These are phyloP conservation scores for Phaffia rhodozyma DNA, from an alignment of 1,284 basidiomycete genomes.

Conservation along the genomic window DNA sequence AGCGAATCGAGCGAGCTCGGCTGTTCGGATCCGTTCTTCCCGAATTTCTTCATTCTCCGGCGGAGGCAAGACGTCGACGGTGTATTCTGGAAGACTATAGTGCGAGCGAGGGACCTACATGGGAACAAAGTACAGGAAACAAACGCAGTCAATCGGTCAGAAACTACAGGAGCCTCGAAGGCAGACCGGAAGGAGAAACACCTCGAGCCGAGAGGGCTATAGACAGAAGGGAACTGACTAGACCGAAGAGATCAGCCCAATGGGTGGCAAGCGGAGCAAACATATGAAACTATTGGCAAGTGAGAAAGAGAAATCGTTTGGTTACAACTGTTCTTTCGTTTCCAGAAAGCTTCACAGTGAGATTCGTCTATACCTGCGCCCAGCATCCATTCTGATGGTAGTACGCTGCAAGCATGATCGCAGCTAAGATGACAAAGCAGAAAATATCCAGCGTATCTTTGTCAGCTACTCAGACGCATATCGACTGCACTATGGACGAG, in stretches of 20 bases:
- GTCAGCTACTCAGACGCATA: no score
- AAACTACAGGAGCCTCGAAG: no score
- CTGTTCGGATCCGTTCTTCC: conserved; percentile 10
- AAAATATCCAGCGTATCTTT: not conserved
- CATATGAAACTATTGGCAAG: conserved; percentile 8
- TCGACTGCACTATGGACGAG: no score
- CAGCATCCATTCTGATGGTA: conserved; percentile 2
- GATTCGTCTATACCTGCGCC: not conserved
- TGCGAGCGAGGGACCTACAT: not conserved
- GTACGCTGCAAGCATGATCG: not conserved
- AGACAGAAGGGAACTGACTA: not conserved
- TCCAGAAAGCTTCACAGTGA: no score
- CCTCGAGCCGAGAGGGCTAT: no score
- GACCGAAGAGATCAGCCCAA: conserved; percentile 10
- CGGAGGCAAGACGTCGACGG: not conserved
- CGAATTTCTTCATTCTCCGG: not conserved
- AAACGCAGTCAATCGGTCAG: no score
- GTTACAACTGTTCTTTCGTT: not conserved
- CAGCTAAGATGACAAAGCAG: not conserved
- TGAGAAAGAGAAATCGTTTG: not conserved
- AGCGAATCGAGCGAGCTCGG: conserved; percentile 9
- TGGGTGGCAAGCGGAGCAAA: conserved; percentile 6
- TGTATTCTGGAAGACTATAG: conserved; percentile 7
- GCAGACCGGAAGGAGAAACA: no score
- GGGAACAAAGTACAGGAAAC: no score